A percentile compares a stretch with the other conserved stretches of the same genome.
Evolutionary conservation across 768 basidiomycete species (phyloP).

Genomic region (Kwoniella dendrophila): DNA sequence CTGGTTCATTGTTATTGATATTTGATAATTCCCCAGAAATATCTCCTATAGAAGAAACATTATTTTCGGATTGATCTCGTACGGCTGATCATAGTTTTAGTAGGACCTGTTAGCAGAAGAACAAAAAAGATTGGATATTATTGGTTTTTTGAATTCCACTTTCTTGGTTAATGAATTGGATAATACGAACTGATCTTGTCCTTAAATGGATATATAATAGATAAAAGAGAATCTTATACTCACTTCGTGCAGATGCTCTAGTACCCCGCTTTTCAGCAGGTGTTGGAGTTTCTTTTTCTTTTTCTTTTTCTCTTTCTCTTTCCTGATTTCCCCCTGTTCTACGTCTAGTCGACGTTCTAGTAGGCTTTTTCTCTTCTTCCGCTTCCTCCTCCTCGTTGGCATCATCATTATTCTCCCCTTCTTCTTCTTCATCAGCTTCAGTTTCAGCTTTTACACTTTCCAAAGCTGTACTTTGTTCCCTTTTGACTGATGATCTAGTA

Average conservation of each 20-base stretch:
- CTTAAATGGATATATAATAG: background rate
- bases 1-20: background rate
- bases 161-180: background rate
- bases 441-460: slow-evolving; percentile 30
- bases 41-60: background rate
- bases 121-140: background rate
- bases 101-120: slow-evolving; percentile 20
- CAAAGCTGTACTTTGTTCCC: slow-evolving; percentile 23
- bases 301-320: slow-evolving; percentile 27
- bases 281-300: slow-evolving; percentile 24
- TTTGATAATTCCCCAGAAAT: background rate
- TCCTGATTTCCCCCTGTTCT: slow-evolving; percentile 20
- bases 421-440: slow-evolving; percentile 26
- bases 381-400: slow-evolving; percentile 22
- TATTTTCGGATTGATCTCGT: slow-evolving; percentile 22
- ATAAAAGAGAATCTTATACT: background rate
- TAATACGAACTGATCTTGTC: too few relatives aligned
- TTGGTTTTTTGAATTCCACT: slow-evolving; percentile 4
- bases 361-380: slow-evolving; percentile 31
- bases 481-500: too few relatives aligned
- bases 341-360: slow-evolving; percentile 17
- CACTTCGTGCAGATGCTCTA: slow-evolving; percentile 18
- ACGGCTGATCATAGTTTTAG: slow-evolving; percentile 20
- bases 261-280: slow-evolving; percentile 27
- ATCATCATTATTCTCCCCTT: slow-evolving; percentile 23